These are phyloP conservation scores for Neoboletus subvelutipes DNA, from an alignment of 768 basidiomycete genomes.

Conservation along the genomic window DNA sequence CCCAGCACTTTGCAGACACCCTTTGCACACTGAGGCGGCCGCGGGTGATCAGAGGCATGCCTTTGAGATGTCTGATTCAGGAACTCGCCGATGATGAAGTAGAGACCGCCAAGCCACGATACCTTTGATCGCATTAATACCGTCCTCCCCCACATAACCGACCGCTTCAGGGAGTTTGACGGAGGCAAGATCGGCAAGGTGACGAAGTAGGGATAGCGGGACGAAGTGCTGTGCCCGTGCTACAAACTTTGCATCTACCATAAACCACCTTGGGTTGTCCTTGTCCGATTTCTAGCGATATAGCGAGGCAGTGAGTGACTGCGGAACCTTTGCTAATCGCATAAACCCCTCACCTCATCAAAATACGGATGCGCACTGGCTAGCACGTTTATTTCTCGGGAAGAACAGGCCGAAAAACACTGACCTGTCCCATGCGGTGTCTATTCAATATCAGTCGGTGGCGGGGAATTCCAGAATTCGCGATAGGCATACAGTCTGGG, in stretches of 20 bases:
- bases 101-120: conserved; percentile 13
- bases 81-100: background rate
- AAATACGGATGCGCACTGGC: conserved; percentile 74
- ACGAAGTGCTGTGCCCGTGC: conserved; percentile 70
- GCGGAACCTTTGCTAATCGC: background rate
- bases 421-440: conserved; percentile 88
- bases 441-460: conserved; percentile 39
- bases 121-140: conserved; percentile 66
- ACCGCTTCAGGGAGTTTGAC: conserved; percentile 49
- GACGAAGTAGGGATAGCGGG: conserved; percentile 70
- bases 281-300: conserved; percentile 68
- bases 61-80: conserved; percentile 35
- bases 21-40: conserved; percentile 89
- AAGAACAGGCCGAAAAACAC: conserved; percentile 24
- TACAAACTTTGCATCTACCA: conserved; percentile 79
- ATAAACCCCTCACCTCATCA: conserved; percentile 52
- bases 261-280: conserved; percentile 84
- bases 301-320: background rate
- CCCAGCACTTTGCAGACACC: conserved; percentile 66
- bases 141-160: conserved; percentile 65
- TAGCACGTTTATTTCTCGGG: conserved; percentile 7
- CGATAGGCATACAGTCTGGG: conserved; percentile 69
- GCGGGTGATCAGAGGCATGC: conserved; percentile 76
- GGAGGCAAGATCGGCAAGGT: conserved; percentile 47
- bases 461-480: conserved; percentile 1